Percentiles rank a stretch among this genome's conserved stretches.
Evolutionary conservation across 805 yeast genomes (phyloP).

Genomic region (Ogataea minuta): DNA sequence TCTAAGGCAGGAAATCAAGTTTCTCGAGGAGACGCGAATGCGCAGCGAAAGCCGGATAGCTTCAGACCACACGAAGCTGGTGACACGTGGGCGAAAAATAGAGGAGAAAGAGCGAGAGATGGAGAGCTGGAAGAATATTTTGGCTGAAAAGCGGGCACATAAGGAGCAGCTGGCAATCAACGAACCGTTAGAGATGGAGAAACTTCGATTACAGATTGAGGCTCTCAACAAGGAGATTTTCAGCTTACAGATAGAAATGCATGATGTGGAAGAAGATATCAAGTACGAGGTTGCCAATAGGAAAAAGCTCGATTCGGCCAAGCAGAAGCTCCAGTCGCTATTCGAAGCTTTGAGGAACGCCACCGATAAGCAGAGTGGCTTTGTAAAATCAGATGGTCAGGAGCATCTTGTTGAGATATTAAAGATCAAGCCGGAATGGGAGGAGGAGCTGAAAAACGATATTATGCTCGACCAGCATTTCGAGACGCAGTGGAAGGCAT

Average conservation of each 20-base stretch:
- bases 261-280: constrained; percentile 33
- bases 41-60: constrained; percentile 35
- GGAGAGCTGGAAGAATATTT: constrained; percentile 32
- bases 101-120: constrained; percentile 36
- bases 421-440: constrained; percentile 33
- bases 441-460: constrained; percentile 29
- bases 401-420: constrained; percentile 23
- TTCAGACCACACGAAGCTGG: constrained; percentile 32
- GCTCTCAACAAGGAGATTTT: constrained; percentile 30
- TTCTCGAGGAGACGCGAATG: constrained; percentile 41
- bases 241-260: constrained; percentile 28
- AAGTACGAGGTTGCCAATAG: constrained; percentile 28
- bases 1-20: constrained; percentile 40
- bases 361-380: constrained; percentile 31
- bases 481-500: constrained; percentile 40
- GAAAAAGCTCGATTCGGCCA: constrained; percentile 27
- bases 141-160: constrained; percentile 26
- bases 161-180: constrained; percentile 15
- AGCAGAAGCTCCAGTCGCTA: constrained; percentile 22
- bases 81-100: constrained; percentile 30
- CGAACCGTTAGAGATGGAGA: constrained; percentile 20
- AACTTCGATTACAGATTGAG: constrained; percentile 24
- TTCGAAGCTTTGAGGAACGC: constrained; percentile 24
- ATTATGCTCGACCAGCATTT: constrained; percentile 33
- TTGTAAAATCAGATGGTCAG: constrained; percentile 29